Base-by-base conservation (phyloP, 73 alveolate species). In the Stentor coeruleus region DNA sequence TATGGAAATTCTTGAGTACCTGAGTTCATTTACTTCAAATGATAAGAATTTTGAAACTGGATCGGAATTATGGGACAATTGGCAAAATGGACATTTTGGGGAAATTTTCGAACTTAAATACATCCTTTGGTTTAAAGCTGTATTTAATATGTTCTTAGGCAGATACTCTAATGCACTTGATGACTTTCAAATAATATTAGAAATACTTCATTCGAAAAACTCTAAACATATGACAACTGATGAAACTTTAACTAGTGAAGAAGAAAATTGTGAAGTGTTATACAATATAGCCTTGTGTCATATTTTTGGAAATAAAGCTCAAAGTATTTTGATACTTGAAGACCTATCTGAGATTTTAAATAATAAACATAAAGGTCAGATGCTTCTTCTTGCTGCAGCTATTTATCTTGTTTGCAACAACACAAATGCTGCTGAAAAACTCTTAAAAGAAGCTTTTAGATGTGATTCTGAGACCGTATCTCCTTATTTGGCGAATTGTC, bases 181-280 rank as follows among this genome's bases (percentile, higher is more conserved):
- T 26, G 79, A 66, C 15, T 66, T 66, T 66, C 79, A 66, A 66
- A 66, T 14, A 28, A 31, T 66, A 15, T 2, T 66, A 66, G 79
- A 66, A 33, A 66, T 66, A 15, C 11, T 66, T 28, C 79, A 66
- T 49, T 49, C 66, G 79, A 66, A 66, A 26, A 26, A 66, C n/a
- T 20, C n/a, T 14, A 31, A 20, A 1, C 14, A 20, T 26, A 66
- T 31, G 37, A 66, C n/a, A 1, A 37, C 79, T 66, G 79, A 66
- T 2, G 79, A 66, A 33, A 31, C 79, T 66, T 20, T 66, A 66
- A 66, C 79, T 26, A 15, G 49, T 1, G 79, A 66, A 66, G 79
- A 66, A 66, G 79, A 66, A 66, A 66, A 66, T 40, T 66, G 79
- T 66, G 79, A 66, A 66, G 37, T 66, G n/a, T 33, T 66, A 26